Percentiles rank a stretch among this genome's conserved stretches.
Evolutionary conservation across 768 basidiomycete species (phyloP).

Genomic region (Amanita jacksonii): DNA sequence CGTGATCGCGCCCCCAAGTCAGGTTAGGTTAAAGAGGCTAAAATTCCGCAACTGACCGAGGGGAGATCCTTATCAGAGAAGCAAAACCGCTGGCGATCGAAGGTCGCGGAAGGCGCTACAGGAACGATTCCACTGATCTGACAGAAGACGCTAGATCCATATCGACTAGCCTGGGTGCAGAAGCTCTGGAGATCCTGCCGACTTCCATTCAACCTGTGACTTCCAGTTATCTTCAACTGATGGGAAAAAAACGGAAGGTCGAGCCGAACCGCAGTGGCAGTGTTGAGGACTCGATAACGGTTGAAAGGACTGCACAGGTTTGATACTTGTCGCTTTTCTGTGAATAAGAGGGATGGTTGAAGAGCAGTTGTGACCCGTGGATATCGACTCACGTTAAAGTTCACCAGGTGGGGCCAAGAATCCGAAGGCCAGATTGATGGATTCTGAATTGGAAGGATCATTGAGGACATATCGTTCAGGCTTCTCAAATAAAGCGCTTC

Average conservation of each 20-base stretch:
- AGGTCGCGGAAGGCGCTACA: constrained; percentile 21
- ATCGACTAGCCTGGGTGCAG: constrained; percentile 41
- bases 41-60: constrained; percentile 12
- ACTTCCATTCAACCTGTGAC: constrained; percentile 19
- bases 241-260: constrained; percentile 6
- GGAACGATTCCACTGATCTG: constrained; percentile 50
- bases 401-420: constrained; percentile 18
- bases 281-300: constrained; percentile 49
- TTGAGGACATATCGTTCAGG: constrained; percentile 37
- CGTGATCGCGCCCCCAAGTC: no score
- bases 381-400: constrained; percentile 17
- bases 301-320: constrained; percentile 47
- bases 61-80: constrained; percentile 27
- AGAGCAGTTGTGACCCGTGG: background rate
- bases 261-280: constrained; percentile 53
- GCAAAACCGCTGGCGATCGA: constrained; percentile 17
- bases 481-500: constrained; percentile 52
- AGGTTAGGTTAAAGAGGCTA: no score
- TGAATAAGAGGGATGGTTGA: background rate
- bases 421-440: constrained; percentile 32
- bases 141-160: constrained; percentile 42
- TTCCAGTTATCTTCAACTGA: constrained; percentile 4
- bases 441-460: constrained; percentile 41
- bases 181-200: constrained; percentile 34
- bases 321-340: constrained; percentile 33